These are phyloP conservation scores for Penicillium sp. DNA, from an alignment of 2,329 filamentous ascomycete genomes.

Conservation along the genomic window DNA sequence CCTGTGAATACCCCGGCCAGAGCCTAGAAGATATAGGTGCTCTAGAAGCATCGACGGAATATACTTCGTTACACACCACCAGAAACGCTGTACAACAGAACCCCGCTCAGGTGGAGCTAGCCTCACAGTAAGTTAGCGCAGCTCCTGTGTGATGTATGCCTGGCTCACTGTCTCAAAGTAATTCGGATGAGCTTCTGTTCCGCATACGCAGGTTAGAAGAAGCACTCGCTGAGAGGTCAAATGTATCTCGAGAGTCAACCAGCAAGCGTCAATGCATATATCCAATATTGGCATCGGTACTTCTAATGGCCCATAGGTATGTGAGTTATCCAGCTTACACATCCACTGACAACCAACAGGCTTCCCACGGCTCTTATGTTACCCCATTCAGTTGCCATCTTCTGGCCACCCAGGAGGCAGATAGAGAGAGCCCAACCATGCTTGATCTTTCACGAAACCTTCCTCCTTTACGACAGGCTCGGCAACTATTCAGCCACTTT, in stretches of 20 bases:
- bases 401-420: neutral
- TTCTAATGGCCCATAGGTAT: neutral
- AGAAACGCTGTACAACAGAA: neutral
- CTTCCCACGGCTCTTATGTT: constrained; percentile 18
- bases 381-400: constrained; percentile 23
- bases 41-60: neutral
- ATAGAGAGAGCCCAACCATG: constrained; percentile 8
- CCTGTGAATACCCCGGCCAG: constrained; percentile 27
- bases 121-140: constrained; percentile 9
- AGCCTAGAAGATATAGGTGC: constrained; percentile 1
- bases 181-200: constrained; percentile 20
- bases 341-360: constrained; percentile 10
- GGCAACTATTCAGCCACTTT: constrained; percentile 25
- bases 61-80: neutral
- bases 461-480: constrained; percentile 26
- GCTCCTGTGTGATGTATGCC: neutral
- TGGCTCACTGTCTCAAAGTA: constrained; percentile 11
- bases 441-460: constrained; percentile 19
- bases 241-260: neutral
- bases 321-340: neutral
- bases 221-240: constrained; percentile 9
- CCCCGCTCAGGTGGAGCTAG: neutral
- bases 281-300: neutral
- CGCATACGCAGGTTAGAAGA: constrained; percentile 24
- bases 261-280: neutral